Evolutionary conservation across 257 asterid species (phyloP).

Genomic region (Plantago ovata): DNA sequence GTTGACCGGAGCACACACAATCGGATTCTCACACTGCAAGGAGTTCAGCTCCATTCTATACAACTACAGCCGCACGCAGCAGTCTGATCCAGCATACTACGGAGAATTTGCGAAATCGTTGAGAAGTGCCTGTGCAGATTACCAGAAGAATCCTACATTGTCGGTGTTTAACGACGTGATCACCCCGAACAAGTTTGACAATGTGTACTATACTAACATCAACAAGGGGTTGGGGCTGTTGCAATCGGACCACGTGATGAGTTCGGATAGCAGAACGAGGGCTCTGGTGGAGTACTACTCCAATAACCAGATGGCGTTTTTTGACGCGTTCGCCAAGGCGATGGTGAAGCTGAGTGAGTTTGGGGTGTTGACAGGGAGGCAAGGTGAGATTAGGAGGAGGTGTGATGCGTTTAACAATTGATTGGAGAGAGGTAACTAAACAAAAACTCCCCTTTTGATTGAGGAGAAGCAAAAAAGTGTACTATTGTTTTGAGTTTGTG

Average conservation of each 20-base stretch:
- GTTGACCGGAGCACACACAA: conserved; percentile 85
- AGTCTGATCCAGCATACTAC: conserved; percentile 67
- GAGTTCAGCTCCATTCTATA: conserved; percentile 67
- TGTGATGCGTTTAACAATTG: conserved; percentile 76
- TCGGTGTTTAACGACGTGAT: conserved; percentile 79
- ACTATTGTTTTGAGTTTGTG: conserved; percentile 14
- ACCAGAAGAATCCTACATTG: conserved; percentile 51
- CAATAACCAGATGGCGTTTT: conserved; percentile 51
- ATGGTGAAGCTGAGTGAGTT: conserved; percentile 74
- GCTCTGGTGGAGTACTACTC: conserved; percentile 50
- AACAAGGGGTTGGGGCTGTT: conserved; percentile 66
- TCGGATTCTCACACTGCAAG: conserved; percentile 91
- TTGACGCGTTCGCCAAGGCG: conserved; percentile 68
- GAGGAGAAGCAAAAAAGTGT: too few species aligned
- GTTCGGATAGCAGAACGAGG: conserved; percentile 56
- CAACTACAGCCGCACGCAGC: conserved; percentile 45
- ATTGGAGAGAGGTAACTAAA: neutral
- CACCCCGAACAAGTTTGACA: conserved; percentile 75
- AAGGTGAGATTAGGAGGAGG: conserved; percentile 88
- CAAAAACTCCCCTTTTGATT: too few species aligned
- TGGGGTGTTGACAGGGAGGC: conserved; percentile 58
- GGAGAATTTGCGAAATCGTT: conserved; percentile 59
- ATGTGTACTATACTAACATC: conserved; percentile 55
- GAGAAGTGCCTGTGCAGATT: conserved; percentile 58
- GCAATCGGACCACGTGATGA: conserved; percentile 59